These are phyloP conservation scores for Tricladium varicosporioides DNA, from an alignment of 2,329 filamentous ascomycete species.

Conservation along the genomic window DNA sequence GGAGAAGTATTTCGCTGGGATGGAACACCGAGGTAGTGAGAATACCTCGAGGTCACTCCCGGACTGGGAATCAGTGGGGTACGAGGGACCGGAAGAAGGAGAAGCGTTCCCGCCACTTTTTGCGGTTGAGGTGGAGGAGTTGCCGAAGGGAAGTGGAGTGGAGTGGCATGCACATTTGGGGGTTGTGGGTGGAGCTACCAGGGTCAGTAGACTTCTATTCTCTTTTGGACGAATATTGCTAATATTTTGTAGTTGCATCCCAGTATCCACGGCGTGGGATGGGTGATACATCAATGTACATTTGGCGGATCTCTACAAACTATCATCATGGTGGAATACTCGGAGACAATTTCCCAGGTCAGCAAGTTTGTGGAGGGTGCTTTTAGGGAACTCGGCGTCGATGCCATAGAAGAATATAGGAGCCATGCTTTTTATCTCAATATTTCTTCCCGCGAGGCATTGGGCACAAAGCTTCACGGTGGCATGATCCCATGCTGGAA, in stretches of 20 bases:
- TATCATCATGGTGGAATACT: conserved; percentile 12
- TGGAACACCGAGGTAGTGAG: conserved; percentile 29
- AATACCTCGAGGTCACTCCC: conserved; percentile 41
- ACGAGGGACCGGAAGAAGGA: conserved; percentile 25
- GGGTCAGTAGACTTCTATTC: conserved; percentile 12
- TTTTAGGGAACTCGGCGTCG: background rate
- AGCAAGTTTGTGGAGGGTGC: conserved; percentile 6
- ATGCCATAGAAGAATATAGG: background rate
- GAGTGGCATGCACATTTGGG: conserved; percentile 81
- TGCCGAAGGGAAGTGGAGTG: conserved; percentile 71
- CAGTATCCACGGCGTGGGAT: background rate
- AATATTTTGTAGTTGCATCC: background rate
- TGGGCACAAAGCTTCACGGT: background rate
- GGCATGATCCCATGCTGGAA: conserved; percentile 42
- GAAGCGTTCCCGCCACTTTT: conserved; percentile 61
- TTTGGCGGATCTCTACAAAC: conserved; percentile 8
- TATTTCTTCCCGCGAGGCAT: conserved; percentile 4
- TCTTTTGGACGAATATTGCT: background rate
- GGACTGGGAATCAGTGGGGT: conserved; percentile 46
- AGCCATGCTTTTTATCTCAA: conserved; percentile 21
- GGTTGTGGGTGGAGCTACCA: conserved; percentile 35
- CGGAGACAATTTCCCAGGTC: background rate
- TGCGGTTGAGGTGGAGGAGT: conserved; percentile 69
- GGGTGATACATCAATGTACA: conserved; percentile 15
- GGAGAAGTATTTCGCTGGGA: conserved; percentile 54